phyloP scores from a whole-genome alignment of 2,329 filamentous ascomycete genomes.

The Epicoccum nigrum region DNA sequence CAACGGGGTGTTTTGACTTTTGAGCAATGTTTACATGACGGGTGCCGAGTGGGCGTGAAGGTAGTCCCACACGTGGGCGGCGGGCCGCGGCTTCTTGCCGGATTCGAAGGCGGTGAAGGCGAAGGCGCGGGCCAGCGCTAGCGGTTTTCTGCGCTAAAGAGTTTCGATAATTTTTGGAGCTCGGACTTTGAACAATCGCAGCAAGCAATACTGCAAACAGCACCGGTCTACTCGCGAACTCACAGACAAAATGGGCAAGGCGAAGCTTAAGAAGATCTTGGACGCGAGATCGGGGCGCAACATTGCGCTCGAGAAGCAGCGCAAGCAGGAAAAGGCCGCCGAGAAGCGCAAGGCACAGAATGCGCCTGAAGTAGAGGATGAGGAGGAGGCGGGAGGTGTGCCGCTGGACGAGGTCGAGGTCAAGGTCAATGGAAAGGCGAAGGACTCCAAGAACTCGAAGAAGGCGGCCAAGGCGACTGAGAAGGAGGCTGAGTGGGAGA shows the following conservation, averaged over 20 bases:
- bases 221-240: neutral
- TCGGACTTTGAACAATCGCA: slow-evolving; percentile 21
- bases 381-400: slow-evolving; percentile 38
- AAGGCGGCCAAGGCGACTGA: slow-evolving; percentile 39
- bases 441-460: slow-evolving; percentile 39
- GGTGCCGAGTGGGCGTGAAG: slow-evolving; percentile 3
- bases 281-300: slow-evolving; percentile 67
- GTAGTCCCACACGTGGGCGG: slow-evolving; percentile 25
- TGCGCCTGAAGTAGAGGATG: slow-evolving; percentile 21
- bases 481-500: slow-evolving; percentile 41
- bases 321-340: slow-evolving; percentile 66
- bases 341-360: slow-evolving; percentile 55
- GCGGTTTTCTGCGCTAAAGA: slow-evolving; percentile 43
- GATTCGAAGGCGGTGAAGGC: slow-evolving; percentile 42
- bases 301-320: slow-evolving; percentile 78
- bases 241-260: slow-evolving; percentile 49
- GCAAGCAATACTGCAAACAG: slow-evolving; percentile 3
- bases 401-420: slow-evolving; percentile 36
- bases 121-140: slow-evolving; percentile 26
- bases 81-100: slow-evolving; percentile 34
- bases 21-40: neutral
- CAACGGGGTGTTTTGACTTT: too few relatives aligned
- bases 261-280: slow-evolving; percentile 64
- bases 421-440: slow-evolving; percentile 39
- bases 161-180: slow-evolving; percentile 42